Evolutionary conservation across 1,284 basidiomycete genomes (phyloP).

Genomic region (Ustilago tritici): DNA sequence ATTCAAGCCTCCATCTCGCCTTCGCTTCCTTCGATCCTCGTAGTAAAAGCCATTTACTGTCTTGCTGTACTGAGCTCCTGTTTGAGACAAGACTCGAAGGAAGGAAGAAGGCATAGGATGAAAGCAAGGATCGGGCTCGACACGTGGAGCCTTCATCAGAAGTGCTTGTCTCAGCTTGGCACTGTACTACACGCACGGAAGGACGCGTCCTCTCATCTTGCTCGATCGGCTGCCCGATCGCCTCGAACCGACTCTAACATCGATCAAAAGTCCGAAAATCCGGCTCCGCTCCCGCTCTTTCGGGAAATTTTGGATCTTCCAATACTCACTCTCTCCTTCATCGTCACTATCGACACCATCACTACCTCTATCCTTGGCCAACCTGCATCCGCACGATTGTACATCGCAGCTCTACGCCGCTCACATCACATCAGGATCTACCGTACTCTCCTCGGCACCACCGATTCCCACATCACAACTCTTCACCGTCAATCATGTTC

Average conservation of each 20-base stretch:
- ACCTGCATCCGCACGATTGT: background rate
- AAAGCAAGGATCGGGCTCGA: slow-evolving; percentile 20
- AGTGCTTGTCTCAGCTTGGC: too few relatives aligned
- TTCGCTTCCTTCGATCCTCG: background rate
- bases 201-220: background rate
- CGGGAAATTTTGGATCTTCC: slow-evolving; percentile 14
- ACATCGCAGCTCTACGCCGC: background rate
- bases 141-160: slow-evolving; percentile 22
- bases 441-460: background rate
- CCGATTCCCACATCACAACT: background rate
- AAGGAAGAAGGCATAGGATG: background rate
- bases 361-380: background rate
- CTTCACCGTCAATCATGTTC: slow-evolving; percentile 45
- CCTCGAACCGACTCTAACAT: background rate
- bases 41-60: background rate
- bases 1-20: background rate
- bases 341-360: background rate
- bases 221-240: background rate
- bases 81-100: background rate
- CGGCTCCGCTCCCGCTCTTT: background rate
- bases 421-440: background rate
- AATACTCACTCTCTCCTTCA: background rate
- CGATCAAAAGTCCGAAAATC: background rate
- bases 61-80: too few relatives aligned
- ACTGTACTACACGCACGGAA: background rate